Evolutionary conservation across 768 basidiomycete species (phyloP), one percentile per base, ranked within the genome.

Genomic region (Lentinula raphanica): DNA sequence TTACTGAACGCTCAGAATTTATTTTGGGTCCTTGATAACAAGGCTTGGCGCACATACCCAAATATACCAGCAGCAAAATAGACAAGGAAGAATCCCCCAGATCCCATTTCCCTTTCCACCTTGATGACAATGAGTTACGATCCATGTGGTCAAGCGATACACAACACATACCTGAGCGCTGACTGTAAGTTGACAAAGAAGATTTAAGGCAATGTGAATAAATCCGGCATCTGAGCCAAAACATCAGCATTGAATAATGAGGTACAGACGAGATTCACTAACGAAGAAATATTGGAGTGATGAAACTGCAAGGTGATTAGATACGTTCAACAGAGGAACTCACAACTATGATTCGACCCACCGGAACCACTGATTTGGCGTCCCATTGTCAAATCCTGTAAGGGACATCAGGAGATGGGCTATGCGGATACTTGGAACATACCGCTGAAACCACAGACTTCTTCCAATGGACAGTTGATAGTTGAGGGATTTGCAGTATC

Each of bases 51-150:
- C 15, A 27, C 13, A 39, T 69, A 93, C 81, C 96, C 96, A 68
- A 97, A 98, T 32, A 97, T 92, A 6, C 96, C 96, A 11, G 92
- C 89, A 0, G 94, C 81, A 44, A 94, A 82, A 70, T 98, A 99
- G 2, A 92, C 83, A 12, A 97, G 74, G 31, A 92, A 61, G 72
- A 97, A 99, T 0, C 88, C 88, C 15, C 77, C 76, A 0, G 94
- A 90, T 8, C 94, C 94, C 90, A 97, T 94, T 65, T 94, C 92
- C 58, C 87, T 78, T 67, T 97, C 94, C 58, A 96, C 86, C 86
- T 94, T 63, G 51, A 55, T n/a, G 58, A 31, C 11, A 48, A 40
- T 46, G 39, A 45, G 40, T 38, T 42, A 5, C 35, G 59, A n/a
- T n/a, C n/a, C n/a, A n/a, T n/a, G n/a, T 40, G 5, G 35, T 36